Percentiles rank a stretch among this genome's conserved stretches.
These are phyloP conservation scores for Pleurotus pulmonarius DNA, from an alignment of 768 basidiomycete species.

Conservation along the genomic window DNA sequence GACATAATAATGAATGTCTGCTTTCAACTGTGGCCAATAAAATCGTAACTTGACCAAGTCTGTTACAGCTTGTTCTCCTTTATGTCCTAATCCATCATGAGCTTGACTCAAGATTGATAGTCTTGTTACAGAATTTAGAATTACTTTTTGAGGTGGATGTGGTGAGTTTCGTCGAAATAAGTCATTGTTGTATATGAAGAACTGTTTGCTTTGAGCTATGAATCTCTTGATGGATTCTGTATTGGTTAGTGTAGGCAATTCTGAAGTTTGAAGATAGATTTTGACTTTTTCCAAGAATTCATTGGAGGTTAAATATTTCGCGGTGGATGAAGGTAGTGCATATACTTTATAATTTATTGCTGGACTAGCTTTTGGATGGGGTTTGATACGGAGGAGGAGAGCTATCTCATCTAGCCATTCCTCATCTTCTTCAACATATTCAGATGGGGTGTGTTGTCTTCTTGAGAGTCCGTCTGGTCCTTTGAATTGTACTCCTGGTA, in stretches of 20 bases:
- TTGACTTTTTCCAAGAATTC: slow-evolving; percentile 3
- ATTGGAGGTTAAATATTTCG: background rate
- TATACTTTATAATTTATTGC: background rate
- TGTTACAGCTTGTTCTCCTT: slow-evolving; percentile 16
- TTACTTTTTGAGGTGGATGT: slow-evolving; percentile 10
- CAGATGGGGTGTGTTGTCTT: slow-evolving; percentile 11
- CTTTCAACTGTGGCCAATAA: slow-evolving; percentile 21
- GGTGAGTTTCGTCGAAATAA: slow-evolving; percentile 10
- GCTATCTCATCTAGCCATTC: slow-evolving; percentile 13
- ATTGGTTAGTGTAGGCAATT: slow-evolving; percentile 2
- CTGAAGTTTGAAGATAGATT: slow-evolving; percentile 11
- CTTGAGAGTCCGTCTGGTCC: slow-evolving; percentile 32
- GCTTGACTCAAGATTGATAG: slow-evolving; percentile 12
- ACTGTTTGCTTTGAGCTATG: slow-evolving; percentile 9
- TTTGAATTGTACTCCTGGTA: slow-evolving; percentile 23
- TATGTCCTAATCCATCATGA: slow-evolving; percentile 22
- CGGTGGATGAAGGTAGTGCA: background rate
- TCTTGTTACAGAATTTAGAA: slow-evolving; percentile 12
- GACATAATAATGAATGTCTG: slow-evolving; percentile 19
- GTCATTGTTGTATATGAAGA: slow-evolving; percentile 9
- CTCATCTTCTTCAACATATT: slow-evolving; percentile 22
- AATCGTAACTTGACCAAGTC: slow-evolving; percentile 14
- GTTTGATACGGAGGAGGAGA: background rate
- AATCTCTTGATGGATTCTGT: slow-evolving; percentile 5
- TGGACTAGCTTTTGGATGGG: background rate